Evolutionary conservation across 352 stramenopile species (phyloP).

Genomic region (Phytophthora foliorum): DNA sequence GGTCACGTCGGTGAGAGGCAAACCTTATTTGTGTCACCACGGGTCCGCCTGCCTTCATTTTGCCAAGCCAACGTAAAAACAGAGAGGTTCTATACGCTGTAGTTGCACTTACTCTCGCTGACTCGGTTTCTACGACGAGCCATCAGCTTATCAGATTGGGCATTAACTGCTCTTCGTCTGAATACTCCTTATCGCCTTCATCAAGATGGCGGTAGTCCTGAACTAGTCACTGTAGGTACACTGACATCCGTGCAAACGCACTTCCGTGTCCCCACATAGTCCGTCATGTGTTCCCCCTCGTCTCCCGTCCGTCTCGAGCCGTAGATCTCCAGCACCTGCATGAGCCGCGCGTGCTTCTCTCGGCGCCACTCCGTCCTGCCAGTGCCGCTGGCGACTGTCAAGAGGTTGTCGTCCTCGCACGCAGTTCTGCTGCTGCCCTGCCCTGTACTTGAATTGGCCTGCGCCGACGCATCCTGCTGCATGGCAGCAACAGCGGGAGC

Average conservation of each 20-base stretch:
- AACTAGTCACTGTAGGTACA: slow-evolving; percentile 3
- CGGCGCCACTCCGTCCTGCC: slow-evolving; percentile 48
- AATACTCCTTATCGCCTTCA: too few relatives aligned
- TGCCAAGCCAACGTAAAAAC: too few relatives aligned
- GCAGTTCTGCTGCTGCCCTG: not conserved
- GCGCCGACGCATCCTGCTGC: not conserved
- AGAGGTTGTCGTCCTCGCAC: slow-evolving; percentile 9
- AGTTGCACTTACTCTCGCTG: too few relatives aligned
- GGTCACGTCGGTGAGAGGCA: too few relatives aligned
- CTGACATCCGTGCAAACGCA: not conserved
- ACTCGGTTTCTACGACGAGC: too few relatives aligned
- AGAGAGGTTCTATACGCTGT: too few relatives aligned
- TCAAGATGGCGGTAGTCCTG: too few relatives aligned
- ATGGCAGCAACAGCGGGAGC: too few relatives aligned
- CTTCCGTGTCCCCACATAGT: slow-evolving; percentile 54
- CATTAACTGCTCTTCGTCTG: too few relatives aligned
- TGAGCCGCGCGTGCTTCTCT: slow-evolving; percentile 84
- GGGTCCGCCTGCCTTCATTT: too few relatives aligned
- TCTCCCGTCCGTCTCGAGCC: slow-evolving; percentile 58
- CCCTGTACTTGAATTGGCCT: slow-evolving; percentile 6
- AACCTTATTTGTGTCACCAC: too few relatives aligned
- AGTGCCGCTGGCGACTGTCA: slow-evolving; percentile 4
- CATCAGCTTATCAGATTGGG: too few relatives aligned
- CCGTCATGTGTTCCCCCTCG: slow-evolving; percentile 79
- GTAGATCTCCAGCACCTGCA: slow-evolving; percentile 82